Evolutionary conservation across 495 filamentous ascomycete species (phyloP).

Genomic region (Penicillium steckii): DNA sequence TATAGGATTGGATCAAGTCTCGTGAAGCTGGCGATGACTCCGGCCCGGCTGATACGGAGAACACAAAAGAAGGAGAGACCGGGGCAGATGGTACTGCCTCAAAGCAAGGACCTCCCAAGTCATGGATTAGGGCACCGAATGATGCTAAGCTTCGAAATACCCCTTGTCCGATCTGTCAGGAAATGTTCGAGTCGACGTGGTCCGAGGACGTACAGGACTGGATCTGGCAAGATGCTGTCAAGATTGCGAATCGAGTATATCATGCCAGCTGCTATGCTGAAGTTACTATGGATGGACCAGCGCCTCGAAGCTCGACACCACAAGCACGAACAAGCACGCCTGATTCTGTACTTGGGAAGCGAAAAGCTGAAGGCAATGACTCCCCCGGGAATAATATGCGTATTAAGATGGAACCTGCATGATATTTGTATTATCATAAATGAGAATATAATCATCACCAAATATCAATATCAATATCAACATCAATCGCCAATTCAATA

Average conservation of each 20-base stretch:
- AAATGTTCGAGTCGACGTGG: conserved; percentile 86
- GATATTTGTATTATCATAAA: too few relatives aligned
- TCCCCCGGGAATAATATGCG: conserved; percentile 41
- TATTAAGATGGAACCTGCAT: conserved; percentile 40
- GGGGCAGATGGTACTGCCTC: conserved; percentile 35
- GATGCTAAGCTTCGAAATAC: conserved; percentile 67
- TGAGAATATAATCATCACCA: too few relatives aligned
- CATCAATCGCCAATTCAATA: too few relatives aligned
- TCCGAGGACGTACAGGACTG: conserved; percentile 90
- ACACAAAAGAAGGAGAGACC: conserved; percentile 32
- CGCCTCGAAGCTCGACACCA: conserved; percentile 39
- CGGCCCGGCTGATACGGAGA: conserved; percentile 39
- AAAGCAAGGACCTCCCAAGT: conserved; percentile 60
- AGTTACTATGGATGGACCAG: conserved; percentile 63
- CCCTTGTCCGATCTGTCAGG: conserved; percentile 90
- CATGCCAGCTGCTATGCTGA: conserved; percentile 89
- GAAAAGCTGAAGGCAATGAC: conserved; percentile 61
- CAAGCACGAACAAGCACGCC: conserved; percentile 53
- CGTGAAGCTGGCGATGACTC: conserved; percentile 70
- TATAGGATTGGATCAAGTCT: conserved; percentile 83
- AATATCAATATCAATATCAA: too few relatives aligned
- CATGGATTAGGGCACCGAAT: conserved; percentile 80
- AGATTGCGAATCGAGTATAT: conserved; percentile 75
- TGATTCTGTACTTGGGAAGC: conserved; percentile 70
- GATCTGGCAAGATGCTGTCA: conserved; percentile 91